Evolutionary conservation across 2,329 filamentous ascomycete species (phyloP), one percentile per base, ranked within the genome.

Genomic region (Fusarium anthophilum): DNA sequence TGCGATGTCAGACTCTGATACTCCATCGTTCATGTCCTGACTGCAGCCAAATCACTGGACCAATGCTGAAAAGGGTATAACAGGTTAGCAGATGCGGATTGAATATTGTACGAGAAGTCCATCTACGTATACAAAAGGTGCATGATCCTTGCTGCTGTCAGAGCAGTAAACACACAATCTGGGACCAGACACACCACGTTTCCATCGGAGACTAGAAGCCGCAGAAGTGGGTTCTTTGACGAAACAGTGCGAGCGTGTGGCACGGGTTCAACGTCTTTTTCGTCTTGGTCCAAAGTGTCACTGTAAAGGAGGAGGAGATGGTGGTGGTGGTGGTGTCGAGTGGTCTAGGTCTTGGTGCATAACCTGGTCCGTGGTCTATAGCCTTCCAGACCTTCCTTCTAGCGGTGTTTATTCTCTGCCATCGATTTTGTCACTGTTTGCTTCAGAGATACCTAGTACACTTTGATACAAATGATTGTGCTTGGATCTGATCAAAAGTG

Each of bases 241-340:
- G 59, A 63, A 72, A 61, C 59, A 59, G 58, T 39, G 64, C 64
- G 55, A 70, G 66, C 55, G 32, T 72, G 66, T 64, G 72, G 65
- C 65, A 64, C 72, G 50, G 72, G 41, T 73, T 73, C 72, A 75
- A 75, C 72, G 69, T 70, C 68, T 74, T 74, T 69, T 70, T 60
- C 54, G 58, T 57, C 63, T 48, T 65, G 48, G 44, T 56, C 50
- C 28, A 37, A 59, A 61, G 41, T 45, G 51, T 26, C 22, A 55
- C 32, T 51, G 48, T 43, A 15, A 50, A 51, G 30, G 48, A 59
- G 45, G 48, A 55, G 45, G 14, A 35, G 32, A 35, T 35, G 32
- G 35, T 35, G 32, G 32, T 32, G 12, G n/a, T 28, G 38, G 48
- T 67, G 47, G 56, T 66, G 47, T 48, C 54, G 44, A 70, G 44